A percentile compares a stretch with the other conserved stretches of the same genome.
Evolutionary conservation across 441 rosid genomes (phyloP).

Genomic region (Melastoma candidum): DNA sequence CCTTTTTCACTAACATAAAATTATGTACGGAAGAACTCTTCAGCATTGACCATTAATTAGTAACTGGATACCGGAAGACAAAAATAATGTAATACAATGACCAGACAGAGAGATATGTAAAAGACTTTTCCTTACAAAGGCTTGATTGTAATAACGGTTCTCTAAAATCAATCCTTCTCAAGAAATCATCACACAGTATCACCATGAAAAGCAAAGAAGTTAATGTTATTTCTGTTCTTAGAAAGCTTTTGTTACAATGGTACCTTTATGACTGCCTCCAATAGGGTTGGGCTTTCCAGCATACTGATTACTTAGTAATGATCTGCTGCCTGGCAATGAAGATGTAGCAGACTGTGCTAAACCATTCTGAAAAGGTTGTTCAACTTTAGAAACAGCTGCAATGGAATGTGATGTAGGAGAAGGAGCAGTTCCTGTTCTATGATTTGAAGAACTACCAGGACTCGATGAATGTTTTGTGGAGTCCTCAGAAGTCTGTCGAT

Average conservation of each 20-base stretch:
- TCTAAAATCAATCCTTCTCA: too few species aligned
- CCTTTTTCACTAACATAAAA: too few species aligned
- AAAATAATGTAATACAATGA: background rate
- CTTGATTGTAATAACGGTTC: too few species aligned
- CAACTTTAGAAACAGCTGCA: constrained; percentile 40
- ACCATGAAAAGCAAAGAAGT: too few species aligned
- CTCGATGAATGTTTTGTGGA: constrained; percentile 33
- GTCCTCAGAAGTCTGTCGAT: constrained; percentile 49
- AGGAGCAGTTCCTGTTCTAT: too few species aligned
- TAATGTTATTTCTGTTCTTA: too few species aligned
- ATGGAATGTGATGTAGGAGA: constrained; percentile 32
- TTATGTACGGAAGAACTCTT: too few species aligned
- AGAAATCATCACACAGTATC: too few species aligned
- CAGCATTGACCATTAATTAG: background rate
- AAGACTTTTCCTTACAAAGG: too few species aligned
- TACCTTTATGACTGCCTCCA: constrained; percentile 70
- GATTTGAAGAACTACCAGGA: constrained; percentile 21
- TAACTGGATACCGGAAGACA: background rate
- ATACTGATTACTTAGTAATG: constrained; percentile 40
- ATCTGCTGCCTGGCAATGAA: constrained; percentile 20
- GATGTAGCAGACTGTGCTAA: too few species aligned
- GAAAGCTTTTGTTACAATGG: too few species aligned
- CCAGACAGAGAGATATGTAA: background rate
- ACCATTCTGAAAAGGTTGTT: constrained; percentile 31
- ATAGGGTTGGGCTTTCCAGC: constrained; percentile 51